These are phyloP conservation scores for Retiboletus fuscus DNA, from an alignment of 1,284 basidiomycete genomes.

Conservation along the genomic window DNA sequence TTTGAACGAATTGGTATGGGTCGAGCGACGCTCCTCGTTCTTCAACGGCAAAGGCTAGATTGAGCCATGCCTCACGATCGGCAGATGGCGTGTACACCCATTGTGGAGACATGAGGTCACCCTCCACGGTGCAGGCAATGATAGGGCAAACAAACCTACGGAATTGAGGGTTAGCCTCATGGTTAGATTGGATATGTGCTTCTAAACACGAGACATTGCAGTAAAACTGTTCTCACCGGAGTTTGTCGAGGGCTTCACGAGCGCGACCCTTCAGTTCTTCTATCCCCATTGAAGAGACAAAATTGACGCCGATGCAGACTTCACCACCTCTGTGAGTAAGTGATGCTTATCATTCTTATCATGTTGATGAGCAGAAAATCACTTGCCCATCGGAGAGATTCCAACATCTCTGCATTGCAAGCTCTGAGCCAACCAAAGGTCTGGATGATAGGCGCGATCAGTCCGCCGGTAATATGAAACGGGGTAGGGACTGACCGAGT, in stretches of 20 bases:
- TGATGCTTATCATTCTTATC: not conserved
- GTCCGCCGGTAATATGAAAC: not conserved
- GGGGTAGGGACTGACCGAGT: constrained; percentile 27
- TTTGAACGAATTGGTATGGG: constrained; percentile 31
- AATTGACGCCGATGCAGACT: constrained; percentile 35
- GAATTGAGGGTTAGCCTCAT: too few species aligned
- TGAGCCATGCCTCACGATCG: constrained; percentile 40
- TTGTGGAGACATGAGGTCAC: constrained; percentile 23
- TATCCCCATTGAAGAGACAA: constrained; percentile 24
- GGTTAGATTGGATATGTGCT: too few species aligned
- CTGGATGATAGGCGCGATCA: not conserved
- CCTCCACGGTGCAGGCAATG: too few species aligned
- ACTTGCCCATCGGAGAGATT: not conserved
- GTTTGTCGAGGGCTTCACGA: constrained; percentile 36
- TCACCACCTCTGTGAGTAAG: constrained; percentile 26
- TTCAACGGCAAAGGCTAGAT: constrained; percentile 36
- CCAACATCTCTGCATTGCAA: not conserved
- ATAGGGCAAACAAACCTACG: too few species aligned
- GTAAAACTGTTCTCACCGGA: constrained; percentile 34
- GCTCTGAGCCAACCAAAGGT: not conserved
- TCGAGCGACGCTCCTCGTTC: constrained; percentile 36
- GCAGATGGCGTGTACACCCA: constrained; percentile 40
- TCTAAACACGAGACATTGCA: too few species aligned
- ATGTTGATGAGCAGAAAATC: not conserved
- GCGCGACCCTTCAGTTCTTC: constrained; percentile 27